Conservation (phyloP, 129 eudicot genomes). For the Flaveria linearis region DNA sequence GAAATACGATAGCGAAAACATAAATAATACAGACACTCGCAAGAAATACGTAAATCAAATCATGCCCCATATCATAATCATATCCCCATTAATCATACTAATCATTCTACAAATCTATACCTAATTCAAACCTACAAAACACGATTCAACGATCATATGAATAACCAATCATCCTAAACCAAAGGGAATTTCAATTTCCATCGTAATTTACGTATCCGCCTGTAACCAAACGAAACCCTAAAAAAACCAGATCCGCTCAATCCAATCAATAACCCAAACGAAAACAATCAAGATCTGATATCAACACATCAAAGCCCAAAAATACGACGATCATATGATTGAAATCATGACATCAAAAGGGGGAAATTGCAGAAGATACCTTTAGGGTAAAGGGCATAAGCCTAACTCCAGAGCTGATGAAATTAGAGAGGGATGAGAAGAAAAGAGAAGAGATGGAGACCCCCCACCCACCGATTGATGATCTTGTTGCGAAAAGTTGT, state of each 20-base stretch:
- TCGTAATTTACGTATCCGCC: background rate
- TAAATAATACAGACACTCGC: too few species aligned
- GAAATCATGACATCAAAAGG: background rate
- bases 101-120: background rate
- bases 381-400: slow-evolving; percentile 81
- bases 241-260: slow-evolving; percentile 27
- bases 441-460: slow-evolving; percentile 38
- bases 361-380: slow-evolving; percentile 36
- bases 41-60: too few species aligned
- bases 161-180: background rate
- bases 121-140: background rate
- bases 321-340: background rate
- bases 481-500: background rate
- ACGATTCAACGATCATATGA: background rate
- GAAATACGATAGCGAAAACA: too few species aligned
- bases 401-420: slow-evolving; percentile 47
- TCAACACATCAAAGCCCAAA: background rate
- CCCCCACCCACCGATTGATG: slow-evolving; percentile 31
- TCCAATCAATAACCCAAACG: background rate
- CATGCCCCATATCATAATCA: too few species aligned
- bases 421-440: slow-evolving; percentile 16
- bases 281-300: slow-evolving; percentile 31
- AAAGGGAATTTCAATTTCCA: too few species aligned
- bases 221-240: slow-evolving; percentile 13
- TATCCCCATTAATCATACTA: background rate